These are phyloP conservation scores for Albifimbria verrucaria DNA, from an alignment of 2,329 filamentous ascomycete genomes.

Conservation along the genomic window DNA sequence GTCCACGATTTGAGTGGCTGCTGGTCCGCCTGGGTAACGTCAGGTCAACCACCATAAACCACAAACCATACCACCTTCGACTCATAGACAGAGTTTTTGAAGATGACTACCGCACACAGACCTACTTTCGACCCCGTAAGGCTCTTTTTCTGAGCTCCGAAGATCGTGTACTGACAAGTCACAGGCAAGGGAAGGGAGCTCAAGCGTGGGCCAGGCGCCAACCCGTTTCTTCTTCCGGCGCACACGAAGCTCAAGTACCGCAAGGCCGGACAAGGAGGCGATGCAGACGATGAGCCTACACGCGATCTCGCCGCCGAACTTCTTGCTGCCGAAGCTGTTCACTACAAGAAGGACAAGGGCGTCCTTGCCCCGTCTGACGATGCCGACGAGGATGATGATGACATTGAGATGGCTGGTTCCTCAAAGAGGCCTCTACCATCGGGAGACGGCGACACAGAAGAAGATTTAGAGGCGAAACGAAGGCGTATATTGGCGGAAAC, in stretches of 20 bases:
- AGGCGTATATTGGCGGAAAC: slow-evolving; percentile 85
- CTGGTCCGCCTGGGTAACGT: background rate
- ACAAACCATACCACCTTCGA: slow-evolving; percentile 2
- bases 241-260: slow-evolving; percentile 90
- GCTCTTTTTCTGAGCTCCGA: background rate
- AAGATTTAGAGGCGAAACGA: slow-evolving; percentile 77
- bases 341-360: slow-evolving; percentile 79
- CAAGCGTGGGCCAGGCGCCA: slow-evolving; percentile 87
- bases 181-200: slow-evolving; percentile 93
- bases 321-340: slow-evolving; percentile 79
- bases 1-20: background rate
- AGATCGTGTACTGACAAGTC: slow-evolving; percentile 5
- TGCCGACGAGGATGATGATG: slow-evolving; percentile 46
- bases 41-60: background rate
- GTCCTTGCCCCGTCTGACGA: slow-evolving; percentile 42
- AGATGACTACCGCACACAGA: slow-evolving; percentile 69
- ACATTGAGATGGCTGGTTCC: slow-evolving; percentile 31
- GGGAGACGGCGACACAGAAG: slow-evolving; percentile 36
- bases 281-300: slow-evolving; percentile 61
- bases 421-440: slow-evolving; percentile 56
- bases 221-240: slow-evolving; percentile 90
- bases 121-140: slow-evolving; percentile 93
- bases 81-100: slow-evolving; percentile 9
- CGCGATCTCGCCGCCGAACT: slow-evolving; percentile 89
- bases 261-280: slow-evolving; percentile 83